Percentiles rank a stretch among this genome's conserved stretches.
Conservation (phyloP, 75 land plant species). For the Pinus taeda region DNA sequence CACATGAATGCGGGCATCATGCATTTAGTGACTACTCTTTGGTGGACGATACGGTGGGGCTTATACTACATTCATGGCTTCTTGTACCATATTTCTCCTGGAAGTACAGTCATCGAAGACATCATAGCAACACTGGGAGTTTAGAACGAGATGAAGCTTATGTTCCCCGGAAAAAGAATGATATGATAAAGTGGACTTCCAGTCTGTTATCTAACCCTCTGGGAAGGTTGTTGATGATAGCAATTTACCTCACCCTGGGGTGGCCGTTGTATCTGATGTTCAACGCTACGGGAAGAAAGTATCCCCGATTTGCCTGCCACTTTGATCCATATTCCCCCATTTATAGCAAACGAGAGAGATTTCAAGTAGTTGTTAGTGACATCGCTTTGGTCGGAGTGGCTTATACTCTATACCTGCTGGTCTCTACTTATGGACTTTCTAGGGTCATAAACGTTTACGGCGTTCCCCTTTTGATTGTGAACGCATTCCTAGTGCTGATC, state of each 20-base stretch:
- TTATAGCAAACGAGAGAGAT: slow-evolving; percentile 30
- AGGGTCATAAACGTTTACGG: slow-evolving; percentile 31
- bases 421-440: slow-evolving; percentile 12
- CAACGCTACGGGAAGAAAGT: slow-evolving; percentile 37
- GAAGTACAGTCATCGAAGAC: slow-evolving; percentile 72
- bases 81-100: slow-evolving; percentile 83
- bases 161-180: slow-evolving; percentile 22
- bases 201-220: slow-evolving; percentile 28
- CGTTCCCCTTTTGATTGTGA: slow-evolving; percentile 35
- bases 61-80: slow-evolving; percentile 52
- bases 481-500: slow-evolving; percentile 23
- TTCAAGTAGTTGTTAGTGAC: slow-evolving; percentile 31
- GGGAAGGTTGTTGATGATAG: slow-evolving; percentile 22
- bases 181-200: slow-evolving; percentile 1
- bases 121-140: slow-evolving; percentile 74
- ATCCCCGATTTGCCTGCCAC: slow-evolving; percentile 32
- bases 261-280: slow-evolving; percentile 40
- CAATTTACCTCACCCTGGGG: slow-evolving; percentile 19
- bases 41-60: slow-evolving; percentile 38
- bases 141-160: slow-evolving; percentile 39
- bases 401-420: slow-evolving; percentile 20
- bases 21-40: slow-evolving; percentile 26
- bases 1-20: slow-evolving; percentile 64
- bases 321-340: slow-evolving; percentile 45
- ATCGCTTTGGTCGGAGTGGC: slow-evolving; percentile 23